Conservation (phyloP, 2,329 filamentous ascomycete genomes). For the Dactylellina drechsleri region DNA sequence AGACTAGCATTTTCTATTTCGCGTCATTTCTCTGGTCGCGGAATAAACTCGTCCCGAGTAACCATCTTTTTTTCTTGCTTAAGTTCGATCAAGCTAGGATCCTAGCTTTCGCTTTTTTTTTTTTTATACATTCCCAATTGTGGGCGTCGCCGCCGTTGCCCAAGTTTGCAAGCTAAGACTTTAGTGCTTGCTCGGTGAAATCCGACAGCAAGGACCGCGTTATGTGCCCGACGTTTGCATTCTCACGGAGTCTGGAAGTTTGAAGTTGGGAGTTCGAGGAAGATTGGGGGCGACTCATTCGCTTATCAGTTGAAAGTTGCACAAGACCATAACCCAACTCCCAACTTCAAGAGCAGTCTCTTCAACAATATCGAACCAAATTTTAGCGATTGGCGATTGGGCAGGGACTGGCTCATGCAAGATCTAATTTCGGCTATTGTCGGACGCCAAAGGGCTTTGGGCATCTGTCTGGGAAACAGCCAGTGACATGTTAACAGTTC, state of each 20-base stretch:
- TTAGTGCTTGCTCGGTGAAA: slow-evolving; percentile 34
- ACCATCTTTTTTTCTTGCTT: background rate
- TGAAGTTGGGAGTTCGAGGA: slow-evolving; percentile 20
- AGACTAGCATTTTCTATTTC: background rate
- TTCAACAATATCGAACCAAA: slow-evolving; percentile 8
- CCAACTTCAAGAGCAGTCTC: slow-evolving; percentile 3
- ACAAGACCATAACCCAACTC: slow-evolving; percentile 32
- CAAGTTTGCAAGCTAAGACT: slow-evolving; percentile 2
- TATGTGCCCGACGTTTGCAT: background rate
- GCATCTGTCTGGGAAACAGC: slow-evolving; percentile 7
- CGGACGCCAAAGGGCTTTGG: slow-evolving; percentile 30
- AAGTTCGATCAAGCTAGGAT: slow-evolving; percentile 3
- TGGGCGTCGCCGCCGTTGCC: slow-evolving; percentile 29
- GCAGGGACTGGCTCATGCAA: slow-evolving; percentile 37
- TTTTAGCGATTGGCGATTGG: slow-evolving; percentile 53
- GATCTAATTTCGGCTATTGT: slow-evolving; percentile 54
- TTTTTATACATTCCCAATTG: slow-evolving; percentile 26
- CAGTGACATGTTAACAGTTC: slow-evolving; percentile 14
- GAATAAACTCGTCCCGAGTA: slow-evolving; percentile 32
- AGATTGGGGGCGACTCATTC: slow-evolving; percentile 3
- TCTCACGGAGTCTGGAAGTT: too few relatives aligned
- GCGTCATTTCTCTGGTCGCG: slow-evolving; percentile 21
- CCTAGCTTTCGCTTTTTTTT: background rate
- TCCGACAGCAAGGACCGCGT: slow-evolving; percentile 22
- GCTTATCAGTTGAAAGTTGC: slow-evolving; percentile 54